These are phyloP conservation scores for Furcasterigmium furcatum DNA, from an alignment of 2,329 filamentous ascomycete genomes.

Conservation along the genomic window DNA sequence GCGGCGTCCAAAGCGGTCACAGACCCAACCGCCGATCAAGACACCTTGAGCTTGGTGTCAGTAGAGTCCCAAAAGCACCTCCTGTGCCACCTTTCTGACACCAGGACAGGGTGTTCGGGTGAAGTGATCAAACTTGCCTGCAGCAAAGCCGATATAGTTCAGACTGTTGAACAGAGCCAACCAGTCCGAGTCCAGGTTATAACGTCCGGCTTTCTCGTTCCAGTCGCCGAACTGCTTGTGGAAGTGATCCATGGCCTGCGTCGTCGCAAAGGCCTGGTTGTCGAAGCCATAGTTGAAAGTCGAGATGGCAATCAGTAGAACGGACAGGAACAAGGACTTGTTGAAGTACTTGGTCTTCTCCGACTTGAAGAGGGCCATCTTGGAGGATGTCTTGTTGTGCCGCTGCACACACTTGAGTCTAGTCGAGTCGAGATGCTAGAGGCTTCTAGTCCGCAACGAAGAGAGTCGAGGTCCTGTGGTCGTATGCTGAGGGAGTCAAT, in stretches of 20 bases:
- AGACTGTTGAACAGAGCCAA: constrained; percentile 31
- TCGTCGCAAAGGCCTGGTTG: constrained; percentile 30
- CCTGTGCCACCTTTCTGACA: too few species aligned
- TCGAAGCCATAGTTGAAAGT: constrained; percentile 37
- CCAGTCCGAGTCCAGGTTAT: constrained; percentile 24
- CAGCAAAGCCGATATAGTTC: constrained; percentile 29
- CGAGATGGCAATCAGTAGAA: constrained; percentile 27
- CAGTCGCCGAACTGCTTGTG: constrained; percentile 26
- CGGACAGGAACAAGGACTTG: constrained; percentile 10
- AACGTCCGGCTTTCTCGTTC: constrained; percentile 16
- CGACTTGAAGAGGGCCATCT: background rate
- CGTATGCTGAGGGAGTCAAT: too few species aligned
- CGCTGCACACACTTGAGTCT: too few species aligned
- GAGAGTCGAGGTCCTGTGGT: too few species aligned
- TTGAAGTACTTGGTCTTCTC: constrained; percentile 16
- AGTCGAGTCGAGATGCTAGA: too few species aligned
- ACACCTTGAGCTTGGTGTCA: constrained; percentile 12
- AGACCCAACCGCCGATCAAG: constrained; percentile 15
- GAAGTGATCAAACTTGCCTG: constrained; percentile 17
- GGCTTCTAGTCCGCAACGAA: too few species aligned
- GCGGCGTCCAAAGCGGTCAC: constrained; percentile 17
- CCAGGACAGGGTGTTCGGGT: too few species aligned
- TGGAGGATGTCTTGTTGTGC: background rate
- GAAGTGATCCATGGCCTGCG: constrained; percentile 32
- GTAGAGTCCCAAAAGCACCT: too few species aligned